These are phyloP conservation scores for Termitomyces sp. DNA, from an alignment of 768 basidiomycete genomes.

Conservation along the genomic window DNA sequence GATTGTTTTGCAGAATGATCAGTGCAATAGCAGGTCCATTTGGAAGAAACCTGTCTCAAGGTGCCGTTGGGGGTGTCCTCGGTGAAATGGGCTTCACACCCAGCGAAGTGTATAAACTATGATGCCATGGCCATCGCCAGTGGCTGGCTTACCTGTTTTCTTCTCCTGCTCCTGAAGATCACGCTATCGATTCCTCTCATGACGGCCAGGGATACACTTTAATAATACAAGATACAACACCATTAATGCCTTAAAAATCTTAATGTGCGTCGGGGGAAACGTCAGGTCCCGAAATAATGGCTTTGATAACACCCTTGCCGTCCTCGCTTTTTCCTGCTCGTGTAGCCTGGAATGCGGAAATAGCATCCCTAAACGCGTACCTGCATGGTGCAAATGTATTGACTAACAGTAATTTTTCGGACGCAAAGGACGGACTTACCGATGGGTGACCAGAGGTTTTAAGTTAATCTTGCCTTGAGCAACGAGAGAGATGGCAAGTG, in stretches of 20 bases:
- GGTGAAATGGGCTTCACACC: slow-evolving; percentile 56
- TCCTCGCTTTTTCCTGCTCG: slow-evolving; percentile 76
- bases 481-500: slow-evolving; percentile 78
- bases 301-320: slow-evolving; percentile 86
- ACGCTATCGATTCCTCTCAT: background rate
- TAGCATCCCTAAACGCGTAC: slow-evolving; percentile 72
- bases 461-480: slow-evolving; percentile 79
- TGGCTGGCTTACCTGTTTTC: background rate
- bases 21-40: slow-evolving; percentile 68
- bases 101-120: slow-evolving; percentile 68
- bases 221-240: slow-evolving; percentile 6
- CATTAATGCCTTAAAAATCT: background rate
- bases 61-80: slow-evolving; percentile 60
- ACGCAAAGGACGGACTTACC: slow-evolving; percentile 31
- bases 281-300: slow-evolving; percentile 80
- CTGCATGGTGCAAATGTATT: slow-evolving; percentile 27
- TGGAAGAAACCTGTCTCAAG: slow-evolving; percentile 73
- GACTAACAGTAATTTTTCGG: background rate
- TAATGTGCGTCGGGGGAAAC: slow-evolving; percentile 33
- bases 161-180: background rate
- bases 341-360: slow-evolving; percentile 78
- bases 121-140: background rate
- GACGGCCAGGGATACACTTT: background rate
- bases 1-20: slow-evolving; percentile 54
- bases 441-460: slow-evolving; percentile 84